Evolutionary conservation across 352 stramenopile species (phyloP), one percentile per base, ranked within the genome.

Genomic region (Synura sp.): DNA sequence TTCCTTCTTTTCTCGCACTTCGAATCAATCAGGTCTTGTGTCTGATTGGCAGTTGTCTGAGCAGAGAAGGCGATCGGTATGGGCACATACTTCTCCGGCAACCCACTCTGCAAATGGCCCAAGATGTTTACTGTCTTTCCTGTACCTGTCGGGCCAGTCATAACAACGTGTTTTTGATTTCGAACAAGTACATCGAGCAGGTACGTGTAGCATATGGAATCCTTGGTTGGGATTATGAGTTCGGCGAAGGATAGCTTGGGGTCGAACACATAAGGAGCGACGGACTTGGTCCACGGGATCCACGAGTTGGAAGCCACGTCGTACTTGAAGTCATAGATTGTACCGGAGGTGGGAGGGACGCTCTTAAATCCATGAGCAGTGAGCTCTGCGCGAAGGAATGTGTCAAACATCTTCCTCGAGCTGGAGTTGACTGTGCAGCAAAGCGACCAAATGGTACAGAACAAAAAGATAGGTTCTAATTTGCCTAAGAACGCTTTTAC

Each of bases 111-210:
- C 2, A 98, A 83, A 74, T 96, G 93, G 57, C 93, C 87, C 79
- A 91, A 93, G 38, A 98, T 91, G 75, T 96, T 96, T 33, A 97
- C 89, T 0, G 92, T 97, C 77, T 98, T 98, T 31, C 93, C 93
- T 2, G 93, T 98, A 0, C 93, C 93, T 0, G 93, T 98, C 0
- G 91, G 90, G 0, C 92, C 93, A n/a, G 93, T 90, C 75, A 97
- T 94, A 0, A 97, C 84, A 79, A 97, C 87, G 79, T 97, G 92
- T 14, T 95, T 90, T 17, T 84, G 86, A 85, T 73, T 90, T 80
- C 0, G 85, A 1, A 97, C 77, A 29, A 91, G 86, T 29, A 94
- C 80, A 59, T 95, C 90, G 81, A 96, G 92, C 25, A 98, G 82
- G 73, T 94, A 96, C 0, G 88, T 96, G 42, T 94, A 94, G 34